phyloP scores from a whole-genome alignment of 768 basidiomycete genomes.

The Leccinum longicurvipes region DNA sequence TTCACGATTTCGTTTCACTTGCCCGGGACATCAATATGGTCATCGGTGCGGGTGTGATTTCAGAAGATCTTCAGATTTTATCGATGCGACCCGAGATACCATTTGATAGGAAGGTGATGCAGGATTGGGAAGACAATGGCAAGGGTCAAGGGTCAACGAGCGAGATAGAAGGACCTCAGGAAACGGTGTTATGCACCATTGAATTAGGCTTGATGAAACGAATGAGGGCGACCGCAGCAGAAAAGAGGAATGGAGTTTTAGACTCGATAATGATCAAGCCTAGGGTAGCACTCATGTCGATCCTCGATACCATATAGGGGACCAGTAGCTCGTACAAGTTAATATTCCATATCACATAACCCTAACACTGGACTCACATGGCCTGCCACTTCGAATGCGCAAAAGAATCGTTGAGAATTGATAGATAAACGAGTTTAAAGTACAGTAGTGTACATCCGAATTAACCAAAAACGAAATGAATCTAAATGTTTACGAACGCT shows the following conservation, averaged over 20 bases:
- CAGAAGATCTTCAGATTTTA: constrained; percentile 24
- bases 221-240: constrained; percentile 7
- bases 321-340: neutral
- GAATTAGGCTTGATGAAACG: constrained; percentile 31
- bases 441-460: constrained; percentile 27
- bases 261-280: constrained; percentile 30
- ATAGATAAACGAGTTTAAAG: neutral
- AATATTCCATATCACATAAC: too few species aligned
- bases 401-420: neutral
- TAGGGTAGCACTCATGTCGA: constrained; percentile 32
- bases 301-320: constrained; percentile 19
- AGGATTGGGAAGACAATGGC: constrained; percentile 23
- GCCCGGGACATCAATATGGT: constrained; percentile 43
- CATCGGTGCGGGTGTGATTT: constrained; percentile 21
- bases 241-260: constrained; percentile 9
- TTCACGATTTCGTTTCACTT: constrained; percentile 40
- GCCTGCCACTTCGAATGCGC: neutral
- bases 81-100: constrained; percentile 4
- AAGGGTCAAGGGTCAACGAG: neutral
- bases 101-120: constrained; percentile 19
- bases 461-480: neutral
- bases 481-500: constrained; percentile 51
- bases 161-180: neutral
- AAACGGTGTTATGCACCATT: constrained; percentile 29
- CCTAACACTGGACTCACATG: neutral